These are phyloP conservation scores for Aspergillus terreus DNA, from an alignment of 2,329 filamentous ascomycete species.

Conservation along the genomic window DNA sequence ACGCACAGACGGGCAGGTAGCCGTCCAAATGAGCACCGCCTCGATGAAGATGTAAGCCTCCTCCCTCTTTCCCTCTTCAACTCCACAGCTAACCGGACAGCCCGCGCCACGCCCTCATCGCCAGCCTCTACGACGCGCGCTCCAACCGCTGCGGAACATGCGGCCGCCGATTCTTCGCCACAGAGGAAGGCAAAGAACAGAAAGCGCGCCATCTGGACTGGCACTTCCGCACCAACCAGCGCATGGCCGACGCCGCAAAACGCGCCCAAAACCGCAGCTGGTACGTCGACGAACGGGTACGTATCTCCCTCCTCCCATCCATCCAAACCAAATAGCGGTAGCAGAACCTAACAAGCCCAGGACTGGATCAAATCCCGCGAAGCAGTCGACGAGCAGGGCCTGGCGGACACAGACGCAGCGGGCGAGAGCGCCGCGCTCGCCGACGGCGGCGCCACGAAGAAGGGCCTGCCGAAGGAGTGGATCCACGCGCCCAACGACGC, in stretches of 20 bases:
- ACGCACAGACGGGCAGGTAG: conserved; percentile 15
- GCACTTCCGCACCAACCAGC: conserved; percentile 93
- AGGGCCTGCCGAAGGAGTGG: conserved; percentile 63
- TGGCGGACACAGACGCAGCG: conserved; percentile 39
- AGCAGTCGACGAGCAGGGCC: conserved; percentile 61
- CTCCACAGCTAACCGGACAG: conserved; percentile 37
- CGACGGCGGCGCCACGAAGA: conserved; percentile 43
- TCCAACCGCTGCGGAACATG: conserved; percentile 89
- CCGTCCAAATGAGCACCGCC: conserved; percentile 56
- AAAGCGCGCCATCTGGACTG: conserved; percentile 95
- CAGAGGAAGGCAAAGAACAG: conserved; percentile 73
- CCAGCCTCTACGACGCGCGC: conserved; percentile 72
- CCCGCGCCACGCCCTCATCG: conserved; percentile 70
- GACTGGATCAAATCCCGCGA: conserved; percentile 90
- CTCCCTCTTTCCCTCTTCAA: conserved; percentile 12
- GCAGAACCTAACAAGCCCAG: conserved; percentile 37
- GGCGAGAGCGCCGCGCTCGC: conserved; percentile 39
- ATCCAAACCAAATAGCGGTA: neutral
- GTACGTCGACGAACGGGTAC: conserved; percentile 85
- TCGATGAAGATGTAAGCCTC: conserved; percentile 69
- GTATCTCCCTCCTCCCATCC: conserved; percentile 23
- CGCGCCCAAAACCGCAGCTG: conserved; percentile 87
- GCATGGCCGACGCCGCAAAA: conserved; percentile 80
- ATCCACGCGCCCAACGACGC: conserved; percentile 80
- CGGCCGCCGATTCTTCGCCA: conserved; percentile 76